These are phyloP conservation scores for Ogataea trehaloabstinens DNA, from an alignment of 805 yeast species.

Conservation along the genomic window DNA sequence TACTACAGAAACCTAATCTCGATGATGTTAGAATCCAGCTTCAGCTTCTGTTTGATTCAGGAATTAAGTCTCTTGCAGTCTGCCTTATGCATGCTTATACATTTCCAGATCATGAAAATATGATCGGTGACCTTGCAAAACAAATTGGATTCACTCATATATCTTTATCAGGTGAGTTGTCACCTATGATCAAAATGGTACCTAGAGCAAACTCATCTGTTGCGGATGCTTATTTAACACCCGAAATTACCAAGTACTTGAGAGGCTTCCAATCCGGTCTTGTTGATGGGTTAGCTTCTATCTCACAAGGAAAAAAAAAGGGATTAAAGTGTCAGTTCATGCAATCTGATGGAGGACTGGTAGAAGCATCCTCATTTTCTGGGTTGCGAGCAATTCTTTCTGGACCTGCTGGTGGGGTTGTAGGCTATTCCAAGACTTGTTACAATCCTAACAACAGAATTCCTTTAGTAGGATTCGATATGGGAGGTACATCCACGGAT, in stretches of 20 bases:
- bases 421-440: constrained; percentile 84
- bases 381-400: constrained; percentile 85
- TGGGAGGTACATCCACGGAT: constrained; percentile 91
- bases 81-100: constrained; percentile 72
- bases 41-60: constrained; percentile 44
- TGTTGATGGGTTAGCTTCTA: constrained; percentile 44
- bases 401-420: constrained; percentile 98
- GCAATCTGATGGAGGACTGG: constrained; percentile 96
- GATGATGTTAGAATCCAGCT: constrained; percentile 40
- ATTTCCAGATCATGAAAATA: constrained; percentile 61
- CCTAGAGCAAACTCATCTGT: constrained; percentile 72
- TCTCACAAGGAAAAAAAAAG: constrained; percentile 26
- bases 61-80: constrained; percentile 66
- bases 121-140: constrained; percentile 55
- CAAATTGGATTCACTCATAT: constrained; percentile 64
- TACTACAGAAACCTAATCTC: constrained; percentile 49
- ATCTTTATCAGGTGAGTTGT: constrained; percentile 61
- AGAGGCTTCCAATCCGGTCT: constrained; percentile 60
- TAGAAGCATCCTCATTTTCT: constrained; percentile 74
- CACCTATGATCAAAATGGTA: constrained; percentile 74
- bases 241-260: constrained; percentile 65
- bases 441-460: constrained; percentile 45
- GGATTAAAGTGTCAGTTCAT: constrained; percentile 65
- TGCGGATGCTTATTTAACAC: constrained; percentile 81
- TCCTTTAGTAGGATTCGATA: constrained; percentile 78